Percentiles rank a stretch among this genome's conserved stretches.
These are phyloP conservation scores for Peterozyma toletana DNA, from an alignment of 805 yeast genomes.

Conservation along the genomic window DNA sequence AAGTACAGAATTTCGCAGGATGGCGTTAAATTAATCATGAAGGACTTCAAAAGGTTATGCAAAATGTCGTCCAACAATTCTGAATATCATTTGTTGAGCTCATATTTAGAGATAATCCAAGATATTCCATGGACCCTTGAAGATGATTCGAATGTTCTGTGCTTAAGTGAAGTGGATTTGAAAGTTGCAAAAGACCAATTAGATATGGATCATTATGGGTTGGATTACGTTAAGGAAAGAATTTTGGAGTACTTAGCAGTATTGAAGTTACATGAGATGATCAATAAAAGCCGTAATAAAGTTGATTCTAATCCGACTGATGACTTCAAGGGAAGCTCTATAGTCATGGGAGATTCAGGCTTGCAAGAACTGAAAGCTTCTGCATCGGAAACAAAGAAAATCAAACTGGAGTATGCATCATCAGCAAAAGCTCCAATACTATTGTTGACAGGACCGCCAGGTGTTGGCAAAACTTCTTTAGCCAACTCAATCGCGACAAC, in stretches of 20 bases:
- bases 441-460: slow-evolving; percentile 86
- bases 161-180: slow-evolving; percentile 39
- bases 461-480: slow-evolving; percentile 85
- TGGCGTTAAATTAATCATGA: slow-evolving; percentile 30
- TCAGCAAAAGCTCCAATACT: slow-evolving; percentile 56
- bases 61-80: slow-evolving; percentile 50
- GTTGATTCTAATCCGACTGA: not conserved
- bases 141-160: slow-evolving; percentile 11
- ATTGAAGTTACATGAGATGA: slow-evolving; percentile 42
- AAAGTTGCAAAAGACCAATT: slow-evolving; percentile 45
- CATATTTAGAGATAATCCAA: slow-evolving; percentile 56
- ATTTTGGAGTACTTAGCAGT: slow-evolving; percentile 77
- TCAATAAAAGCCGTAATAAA: slow-evolving; percentile 8
- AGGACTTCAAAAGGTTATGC: slow-evolving; percentile 49
- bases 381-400: not conserved
- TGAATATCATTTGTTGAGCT: slow-evolving; percentile 58
- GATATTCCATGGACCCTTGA: slow-evolving; percentile 51
- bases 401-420: not conserved
- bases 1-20: slow-evolving; percentile 29
- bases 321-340: too few relatives aligned
- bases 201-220: slow-evolving; percentile 75
- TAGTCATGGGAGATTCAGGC: not conserved
- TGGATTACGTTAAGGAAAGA: slow-evolving; percentile 66
- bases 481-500: slow-evolving; percentile 78
- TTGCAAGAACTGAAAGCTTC: not conserved